Evolutionary conservation across 768 basidiomycete species (phyloP).

Genomic region (Naganishia kalamii): DNA sequence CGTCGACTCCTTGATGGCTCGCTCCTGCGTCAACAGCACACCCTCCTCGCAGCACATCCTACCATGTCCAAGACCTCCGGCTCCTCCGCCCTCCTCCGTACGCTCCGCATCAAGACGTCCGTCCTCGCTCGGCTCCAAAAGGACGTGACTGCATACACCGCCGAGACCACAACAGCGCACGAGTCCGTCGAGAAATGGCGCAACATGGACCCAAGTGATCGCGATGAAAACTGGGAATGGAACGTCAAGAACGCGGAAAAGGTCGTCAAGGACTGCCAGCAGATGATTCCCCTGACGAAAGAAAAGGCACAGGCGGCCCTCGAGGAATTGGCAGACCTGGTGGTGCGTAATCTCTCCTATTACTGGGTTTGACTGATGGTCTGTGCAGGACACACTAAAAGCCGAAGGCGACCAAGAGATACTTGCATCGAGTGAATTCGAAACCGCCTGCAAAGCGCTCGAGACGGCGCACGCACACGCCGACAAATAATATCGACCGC

Average conservation of each 20-base stretch:
- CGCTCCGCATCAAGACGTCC: constrained; percentile 9
- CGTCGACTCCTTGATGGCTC: too few relatives aligned
- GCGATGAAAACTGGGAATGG: constrained; percentile 13
- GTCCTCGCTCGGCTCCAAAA: not conserved
- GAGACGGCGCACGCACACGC: not conserved
- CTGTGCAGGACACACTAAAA: constrained; percentile 1
- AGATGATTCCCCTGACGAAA: constrained; percentile 30
- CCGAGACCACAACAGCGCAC: not conserved
- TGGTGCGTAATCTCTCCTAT: constrained; percentile 11
- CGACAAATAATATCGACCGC: too few relatives aligned
- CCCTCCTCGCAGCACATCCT: too few relatives aligned
- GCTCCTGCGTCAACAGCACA: too few relatives aligned
- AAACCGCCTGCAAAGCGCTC: not conserved
- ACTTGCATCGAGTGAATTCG: not conserved
- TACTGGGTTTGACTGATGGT: not conserved
- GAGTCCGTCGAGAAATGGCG: constrained; percentile 13
- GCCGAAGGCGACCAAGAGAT: constrained; percentile 4
- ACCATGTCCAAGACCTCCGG: not conserved
- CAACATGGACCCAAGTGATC: not conserved
- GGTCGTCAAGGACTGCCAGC: constrained; percentile 26
- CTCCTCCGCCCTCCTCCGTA: not conserved
- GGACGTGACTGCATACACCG: constrained; percentile 4
- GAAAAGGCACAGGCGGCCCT: constrained; percentile 24
- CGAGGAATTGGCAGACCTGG: constrained; percentile 24
- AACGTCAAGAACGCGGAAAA: constrained; percentile 23